A percentile compares a stretch with the other conserved stretches of the same genome.
phyloP scores from a whole-genome alignment of 768 basidiomycete species.

The Baorangia bicolor region DNA sequence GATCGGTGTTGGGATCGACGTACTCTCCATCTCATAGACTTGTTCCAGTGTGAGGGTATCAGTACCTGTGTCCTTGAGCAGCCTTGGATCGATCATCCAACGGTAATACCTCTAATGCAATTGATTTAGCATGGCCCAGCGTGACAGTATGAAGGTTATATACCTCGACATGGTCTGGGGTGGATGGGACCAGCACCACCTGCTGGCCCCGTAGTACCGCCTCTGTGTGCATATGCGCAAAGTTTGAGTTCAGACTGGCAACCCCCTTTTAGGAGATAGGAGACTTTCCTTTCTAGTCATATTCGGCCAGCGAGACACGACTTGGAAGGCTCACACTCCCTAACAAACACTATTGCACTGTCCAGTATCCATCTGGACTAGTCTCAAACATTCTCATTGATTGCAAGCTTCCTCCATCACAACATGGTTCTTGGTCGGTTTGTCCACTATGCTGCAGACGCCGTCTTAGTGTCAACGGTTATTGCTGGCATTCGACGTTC shows the following conservation, averaged over 20 bases:
- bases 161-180: conserved; percentile 48
- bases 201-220: conserved; percentile 58
- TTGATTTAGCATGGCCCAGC: neutral
- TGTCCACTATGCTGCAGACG: conserved; percentile 82
- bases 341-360: neutral
- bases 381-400: conserved; percentile 1
- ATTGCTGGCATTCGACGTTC: conserved; percentile 89
- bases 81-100: conserved; percentile 81
- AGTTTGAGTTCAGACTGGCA: neutral
- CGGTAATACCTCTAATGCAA: conserved; percentile 67
- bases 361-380: neutral
- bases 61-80: conserved; percentile 78
- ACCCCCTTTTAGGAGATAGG: conserved; percentile 1
- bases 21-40: conserved; percentile 90
- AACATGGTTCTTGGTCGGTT: conserved; percentile 67
- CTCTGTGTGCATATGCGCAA: conserved; percentile 18
- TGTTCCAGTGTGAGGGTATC: conserved; percentile 78
- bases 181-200: conserved; percentile 81
- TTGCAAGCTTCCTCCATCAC: neutral
- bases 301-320: neutral
- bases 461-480: conserved; percentile 82
- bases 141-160: neutral
- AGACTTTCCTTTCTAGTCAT: conserved; percentile 18
- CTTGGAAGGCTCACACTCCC: neutral
- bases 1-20: conserved; percentile 15